Percentiles rank a stretch among this genome's conserved stretches.
These are phyloP conservation scores for Vaccinium macrocarpon DNA, from an alignment of 148 eudicot species.

Conservation along the genomic window DNA sequence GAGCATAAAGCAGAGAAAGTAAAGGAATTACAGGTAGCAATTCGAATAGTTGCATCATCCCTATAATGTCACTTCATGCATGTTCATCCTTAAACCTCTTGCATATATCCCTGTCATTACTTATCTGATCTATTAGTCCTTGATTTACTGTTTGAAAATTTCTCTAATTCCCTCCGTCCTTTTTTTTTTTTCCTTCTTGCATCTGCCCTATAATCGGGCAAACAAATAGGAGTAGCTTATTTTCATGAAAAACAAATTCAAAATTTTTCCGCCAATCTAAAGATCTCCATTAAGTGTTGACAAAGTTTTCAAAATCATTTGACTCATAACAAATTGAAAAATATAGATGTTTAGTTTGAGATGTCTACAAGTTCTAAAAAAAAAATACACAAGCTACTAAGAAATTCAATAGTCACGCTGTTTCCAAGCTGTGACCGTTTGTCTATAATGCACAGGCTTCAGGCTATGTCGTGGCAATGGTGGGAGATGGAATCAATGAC, in stretches of 20 bases:
- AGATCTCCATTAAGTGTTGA: background rate
- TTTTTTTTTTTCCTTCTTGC: background rate
- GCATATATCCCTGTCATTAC: background rate
- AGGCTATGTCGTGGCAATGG: slow-evolving; percentile 66
- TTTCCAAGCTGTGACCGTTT: background rate
- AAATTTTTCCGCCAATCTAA: background rate
- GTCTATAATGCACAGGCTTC: background rate
- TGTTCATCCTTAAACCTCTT: background rate
- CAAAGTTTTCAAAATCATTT: background rate
- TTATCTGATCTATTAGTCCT: background rate
- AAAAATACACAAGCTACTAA: background rate
- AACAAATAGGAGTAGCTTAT: background rate
- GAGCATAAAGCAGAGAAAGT: slow-evolving; percentile 77
- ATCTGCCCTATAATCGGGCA: background rate
- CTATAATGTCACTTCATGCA: background rate
- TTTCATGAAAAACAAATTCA: background rate
- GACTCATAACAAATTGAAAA: background rate
- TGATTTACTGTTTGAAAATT: background rate
- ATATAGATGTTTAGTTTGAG: background rate
- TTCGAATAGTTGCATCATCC: background rate
- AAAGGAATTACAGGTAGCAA: slow-evolving; percentile 73
- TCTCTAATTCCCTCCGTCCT: background rate
- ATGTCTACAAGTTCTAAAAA: background rate
- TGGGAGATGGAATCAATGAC: slow-evolving; percentile 95
- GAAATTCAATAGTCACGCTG: too few species aligned